Percentiles rank a stretch among this genome's conserved stretches.
phyloP scores from a whole-genome alignment of 768 basidiomycete genomes.

The Pisolithus orientalis region DNA sequence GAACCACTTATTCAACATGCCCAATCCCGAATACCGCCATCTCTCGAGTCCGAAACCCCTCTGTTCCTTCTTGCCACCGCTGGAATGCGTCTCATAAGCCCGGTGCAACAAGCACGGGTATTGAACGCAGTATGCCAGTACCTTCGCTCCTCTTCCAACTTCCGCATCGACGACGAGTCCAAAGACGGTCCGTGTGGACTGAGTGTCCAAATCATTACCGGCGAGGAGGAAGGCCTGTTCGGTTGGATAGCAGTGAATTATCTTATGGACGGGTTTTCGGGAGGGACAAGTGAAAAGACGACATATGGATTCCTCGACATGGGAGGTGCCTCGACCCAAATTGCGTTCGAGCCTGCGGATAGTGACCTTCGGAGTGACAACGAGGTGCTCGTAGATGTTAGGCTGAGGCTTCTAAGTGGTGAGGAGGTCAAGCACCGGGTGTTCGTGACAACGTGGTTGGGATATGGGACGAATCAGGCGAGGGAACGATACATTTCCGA shows the following conservation, averaged over 20 bases:
- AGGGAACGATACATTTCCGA: slow-evolving; percentile 84
- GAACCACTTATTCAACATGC: slow-evolving; percentile 82
- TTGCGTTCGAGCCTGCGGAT: slow-evolving; percentile 86
- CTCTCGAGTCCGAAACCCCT: slow-evolving; percentile 77
- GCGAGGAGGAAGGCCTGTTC: slow-evolving; percentile 96
- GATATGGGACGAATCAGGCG: slow-evolving; percentile 97
- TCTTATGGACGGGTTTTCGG: slow-evolving; percentile 91
- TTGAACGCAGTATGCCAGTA: slow-evolving; percentile 74
- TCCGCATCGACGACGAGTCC: slow-evolving; percentile 65
- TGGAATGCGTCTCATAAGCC: slow-evolving; percentile 86
- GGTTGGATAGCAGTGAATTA: slow-evolving; percentile 99
- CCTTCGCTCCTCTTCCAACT: slow-evolving; percentile 68
- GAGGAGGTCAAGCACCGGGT: slow-evolving; percentile 86
- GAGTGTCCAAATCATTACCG: slow-evolving; percentile 89
- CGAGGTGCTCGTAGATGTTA: slow-evolving; percentile 66
- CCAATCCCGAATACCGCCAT: slow-evolving; percentile 76
- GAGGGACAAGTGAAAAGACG: slow-evolving; percentile 21
- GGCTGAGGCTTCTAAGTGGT: slow-evolving; percentile 75
- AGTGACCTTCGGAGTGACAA: slow-evolving; percentile 46
- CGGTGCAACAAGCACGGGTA: slow-evolving; percentile 62
- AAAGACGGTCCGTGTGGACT: slow-evolving; percentile 80
- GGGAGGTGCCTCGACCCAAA: slow-evolving; percentile 98
- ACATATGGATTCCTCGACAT: slow-evolving; percentile 99
- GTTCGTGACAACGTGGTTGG: slow-evolving; percentile 98
- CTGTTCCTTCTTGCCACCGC: slow-evolving; percentile 94